A percentile compares a stretch with the other conserved stretches of the same genome.
Conservation (phyloP, 345 rosid genomes). For the Schrenkiella parvula region DNA sequence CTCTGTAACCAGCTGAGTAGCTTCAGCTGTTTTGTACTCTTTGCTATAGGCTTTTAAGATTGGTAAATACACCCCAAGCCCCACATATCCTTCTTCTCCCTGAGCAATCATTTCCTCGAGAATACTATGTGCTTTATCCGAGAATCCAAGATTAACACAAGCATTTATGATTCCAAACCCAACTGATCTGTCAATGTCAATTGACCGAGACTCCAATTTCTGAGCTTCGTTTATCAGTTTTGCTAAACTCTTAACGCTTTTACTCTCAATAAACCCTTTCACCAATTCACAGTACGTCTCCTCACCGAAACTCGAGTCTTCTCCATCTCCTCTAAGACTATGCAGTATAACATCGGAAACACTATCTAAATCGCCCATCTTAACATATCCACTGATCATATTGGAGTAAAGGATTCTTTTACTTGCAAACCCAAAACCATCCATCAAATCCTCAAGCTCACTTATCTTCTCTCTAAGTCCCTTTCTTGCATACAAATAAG, state of each 20-base stretch:
- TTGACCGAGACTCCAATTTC: slow-evolving; percentile 46
- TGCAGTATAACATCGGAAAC: slow-evolving; percentile 43
- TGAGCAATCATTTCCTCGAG: slow-evolving; percentile 75
- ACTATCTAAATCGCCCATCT: slow-evolving; percentile 51
- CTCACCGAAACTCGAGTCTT: slow-evolving; percentile 38
- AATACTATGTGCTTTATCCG: slow-evolving; percentile 80
- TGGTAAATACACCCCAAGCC: slow-evolving; percentile 80
- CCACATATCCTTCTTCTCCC: slow-evolving; percentile 49
- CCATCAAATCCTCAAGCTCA: slow-evolving; percentile 61
- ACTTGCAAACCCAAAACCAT: slow-evolving; percentile 51
- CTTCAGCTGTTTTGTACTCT: slow-evolving; percentile 82
- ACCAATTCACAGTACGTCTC: slow-evolving; percentile 61
- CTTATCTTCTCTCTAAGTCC: slow-evolving; percentile 58
- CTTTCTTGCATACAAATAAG: slow-evolving; percentile 77
- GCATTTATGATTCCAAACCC: slow-evolving; percentile 77
- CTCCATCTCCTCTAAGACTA: slow-evolving; percentile 39
- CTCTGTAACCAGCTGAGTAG: slow-evolving; percentile 83
- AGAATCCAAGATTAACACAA: slow-evolving; percentile 65
- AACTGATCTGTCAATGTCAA: slow-evolving; percentile 42
- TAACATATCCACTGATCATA: slow-evolving; percentile 72
- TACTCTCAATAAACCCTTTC: slow-evolving; percentile 60
- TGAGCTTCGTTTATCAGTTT: slow-evolving; percentile 70
- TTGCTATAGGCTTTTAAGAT: slow-evolving; percentile 80
- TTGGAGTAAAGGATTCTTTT: slow-evolving; percentile 40
- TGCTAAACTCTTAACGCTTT: slow-evolving; percentile 59